Base-by-base conservation (phyloP, 495 filamentous ascomycete species). In the Penicillium angulare region DNA sequence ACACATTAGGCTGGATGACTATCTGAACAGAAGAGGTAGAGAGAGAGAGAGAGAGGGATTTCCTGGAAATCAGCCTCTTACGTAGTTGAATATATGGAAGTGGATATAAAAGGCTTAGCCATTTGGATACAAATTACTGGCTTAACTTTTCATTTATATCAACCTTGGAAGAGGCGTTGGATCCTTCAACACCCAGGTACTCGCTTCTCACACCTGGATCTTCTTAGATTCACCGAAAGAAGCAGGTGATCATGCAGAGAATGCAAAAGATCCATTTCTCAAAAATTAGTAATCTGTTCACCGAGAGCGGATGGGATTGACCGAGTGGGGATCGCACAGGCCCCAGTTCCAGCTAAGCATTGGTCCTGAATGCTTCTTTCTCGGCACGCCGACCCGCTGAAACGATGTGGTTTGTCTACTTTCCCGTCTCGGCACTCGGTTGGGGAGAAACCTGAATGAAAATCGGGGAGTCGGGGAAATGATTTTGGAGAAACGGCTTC, bases 331-430 rank as follows among this genome's bases (percentile, higher is more conserved):
- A 24, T 20, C 21, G 38, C 10, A 38, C 17, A 4, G 6, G 9
- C 21, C n/a, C n/a, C n/a, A n/a, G n/a, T 38, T 41, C 13, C 27
- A 39, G 35, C 58, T 54, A 57, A 54, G 54, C 53, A 57, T 49
- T 52, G 31, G n/a, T 50, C 41, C 45, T 35, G 7, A 49, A 54
- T 47, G 57, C 54, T 61, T 57, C 39, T 42, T 50, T 47, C 47
- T 55, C 54, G 51, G 54, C 53, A 49, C 26, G 32, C 57, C 57
- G 58, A 57, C 40, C 58, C 46, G 43, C 32, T 38, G 17, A 21
- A 17, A 15, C 34, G 34, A 15, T 18, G 34, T 18, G 17, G 17
- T 16, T 21, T 17, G 20, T 10, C 10, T 18, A n/a, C 33, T n/a
- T 35, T 16, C 27, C 20, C 47, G 35, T 15, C 29, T 1, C 42